Evolutionary conservation across 768 basidiomycete genomes (phyloP), one percentile per base, ranked within the genome.

Genomic region (Naganishia friedmannii): DNA sequence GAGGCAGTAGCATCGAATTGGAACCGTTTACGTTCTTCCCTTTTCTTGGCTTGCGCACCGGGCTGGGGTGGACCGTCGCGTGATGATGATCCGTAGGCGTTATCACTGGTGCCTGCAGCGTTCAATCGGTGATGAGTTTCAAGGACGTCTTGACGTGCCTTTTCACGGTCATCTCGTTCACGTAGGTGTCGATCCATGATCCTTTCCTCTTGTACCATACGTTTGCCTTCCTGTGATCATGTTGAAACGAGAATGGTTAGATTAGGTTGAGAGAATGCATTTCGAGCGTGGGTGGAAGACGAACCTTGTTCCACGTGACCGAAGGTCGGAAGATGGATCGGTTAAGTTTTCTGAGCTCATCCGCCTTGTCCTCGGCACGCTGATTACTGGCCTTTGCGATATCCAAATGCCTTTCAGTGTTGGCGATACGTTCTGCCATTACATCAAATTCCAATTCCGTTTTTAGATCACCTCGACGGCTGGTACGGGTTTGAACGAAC

Each of bases 391-490:
- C 89, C 81, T 91, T 97, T 63, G 94, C 86, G 65, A 93, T 87
- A 79, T 97, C 95, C 67, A 98, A 86, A 82, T 97, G 91, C 69
- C 92, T 89, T 80, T 97, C 93, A 32, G 95, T 96, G 79, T 92
- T 92, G 31, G 92, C 94, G 73, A 99, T 81, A 7, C 83, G 79
- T 73, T 84, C 83, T 83, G 71, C 28, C 2, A 4, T 45, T 29
- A 26, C 23, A 26, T 7, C n/a, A 23, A n/a, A 23, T 17, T 2
- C 10, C 17, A 19, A n/a, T n/a, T n/a, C n/a, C n/a, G n/a, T n/a
- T n/a, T 26, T 42, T 29, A 63, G 39, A 34, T 19, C 17, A 8
- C 21, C 39, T 21, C 46, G 2, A 42, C 3, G 3, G 28, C 34
- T 31, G 28, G 6, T 9, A 13, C 28, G 1, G 31, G 13, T 19